Conservation (phyloP, 2,329 filamentous ascomycete species). For the Colletotrichum spaethianum region DNA sequence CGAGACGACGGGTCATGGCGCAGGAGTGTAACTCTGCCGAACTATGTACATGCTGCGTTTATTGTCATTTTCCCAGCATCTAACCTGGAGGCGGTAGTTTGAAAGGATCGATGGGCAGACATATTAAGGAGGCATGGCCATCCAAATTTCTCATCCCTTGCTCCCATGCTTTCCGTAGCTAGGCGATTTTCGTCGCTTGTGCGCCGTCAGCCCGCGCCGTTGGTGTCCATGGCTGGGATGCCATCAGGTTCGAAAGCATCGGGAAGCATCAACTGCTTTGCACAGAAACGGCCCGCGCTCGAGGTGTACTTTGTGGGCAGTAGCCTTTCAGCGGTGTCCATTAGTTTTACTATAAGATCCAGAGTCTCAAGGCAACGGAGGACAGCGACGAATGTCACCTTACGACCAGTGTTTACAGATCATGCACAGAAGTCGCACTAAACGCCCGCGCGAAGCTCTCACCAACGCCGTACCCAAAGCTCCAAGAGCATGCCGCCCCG, state of each 20-base stretch:
- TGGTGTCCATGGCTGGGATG: background rate
- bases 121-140: background rate
- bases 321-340: background rate
- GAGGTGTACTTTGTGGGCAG: background rate
- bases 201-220: background rate
- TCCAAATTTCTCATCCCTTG: background rate
- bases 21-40: conserved; percentile 32
- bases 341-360: background rate
- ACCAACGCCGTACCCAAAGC: conserved; percentile 5
- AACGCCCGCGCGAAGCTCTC: conserved; percentile 6
- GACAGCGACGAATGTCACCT: background rate
- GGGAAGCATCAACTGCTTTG: conserved; percentile 8
- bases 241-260: conserved; percentile 1
- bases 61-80: background rate
- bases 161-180: background rate
- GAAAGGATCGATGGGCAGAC: background rate
- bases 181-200: conserved; percentile 5
- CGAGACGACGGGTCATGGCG: conserved; percentile 36
- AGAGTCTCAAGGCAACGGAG: background rate
- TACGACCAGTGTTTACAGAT: conserved; percentile 9
- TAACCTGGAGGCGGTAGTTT: background rate
- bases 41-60: background rate
- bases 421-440: conserved; percentile 14
- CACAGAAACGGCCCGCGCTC: background rate
- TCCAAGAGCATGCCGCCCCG: background rate